Percentiles rank a stretch among this genome's conserved stretches.
Conservation (phyloP, 2,329 filamentous ascomycete genomes). For the Botrytis galanthina region DNA sequence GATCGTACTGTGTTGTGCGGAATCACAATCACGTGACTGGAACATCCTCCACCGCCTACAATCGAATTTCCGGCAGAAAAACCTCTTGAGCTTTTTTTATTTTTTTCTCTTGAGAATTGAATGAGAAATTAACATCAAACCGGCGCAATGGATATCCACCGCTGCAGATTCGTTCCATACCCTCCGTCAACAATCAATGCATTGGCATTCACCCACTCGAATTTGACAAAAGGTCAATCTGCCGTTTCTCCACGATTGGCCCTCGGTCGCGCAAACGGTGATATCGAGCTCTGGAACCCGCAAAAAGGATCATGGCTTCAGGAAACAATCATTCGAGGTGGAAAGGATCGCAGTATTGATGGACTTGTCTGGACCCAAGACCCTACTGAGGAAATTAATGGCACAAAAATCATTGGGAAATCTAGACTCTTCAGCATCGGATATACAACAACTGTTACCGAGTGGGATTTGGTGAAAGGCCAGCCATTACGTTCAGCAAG, state of each 20-base stretch:
- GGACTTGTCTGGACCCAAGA: constrained; percentile 90
- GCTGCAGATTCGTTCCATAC: constrained; percentile 92
- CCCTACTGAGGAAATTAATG: constrained; percentile 63
- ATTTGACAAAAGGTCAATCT: constrained; percentile 49
- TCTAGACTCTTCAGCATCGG: constrained; percentile 94
- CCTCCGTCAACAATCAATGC: constrained; percentile 91
- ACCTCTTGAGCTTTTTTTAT: constrained; percentile 16
- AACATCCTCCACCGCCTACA: neutral
- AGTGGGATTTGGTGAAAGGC: constrained; percentile 87
- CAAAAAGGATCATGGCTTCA: constrained; percentile 75
- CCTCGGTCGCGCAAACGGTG: constrained; percentile 87
- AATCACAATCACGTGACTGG: neutral
- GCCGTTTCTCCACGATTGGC: constrained; percentile 71
- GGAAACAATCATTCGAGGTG: constrained; percentile 80
- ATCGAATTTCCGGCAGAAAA: constrained; percentile 14
- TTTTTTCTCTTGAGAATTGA: constrained; percentile 11
- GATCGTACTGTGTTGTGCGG: no score
- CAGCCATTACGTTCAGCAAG: constrained; percentile 77
- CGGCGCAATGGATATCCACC: constrained; percentile 83
- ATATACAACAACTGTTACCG: constrained; percentile 86
- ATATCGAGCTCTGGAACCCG: constrained; percentile 98
- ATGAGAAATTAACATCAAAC: neutral
- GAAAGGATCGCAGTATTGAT: constrained; percentile 83
- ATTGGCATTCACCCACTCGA: constrained; percentile 84
- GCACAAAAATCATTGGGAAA: constrained; percentile 65